Base-by-base conservation (phyloP, 2,329 filamentous ascomycete species). In the Botrytis fabae region DNA sequence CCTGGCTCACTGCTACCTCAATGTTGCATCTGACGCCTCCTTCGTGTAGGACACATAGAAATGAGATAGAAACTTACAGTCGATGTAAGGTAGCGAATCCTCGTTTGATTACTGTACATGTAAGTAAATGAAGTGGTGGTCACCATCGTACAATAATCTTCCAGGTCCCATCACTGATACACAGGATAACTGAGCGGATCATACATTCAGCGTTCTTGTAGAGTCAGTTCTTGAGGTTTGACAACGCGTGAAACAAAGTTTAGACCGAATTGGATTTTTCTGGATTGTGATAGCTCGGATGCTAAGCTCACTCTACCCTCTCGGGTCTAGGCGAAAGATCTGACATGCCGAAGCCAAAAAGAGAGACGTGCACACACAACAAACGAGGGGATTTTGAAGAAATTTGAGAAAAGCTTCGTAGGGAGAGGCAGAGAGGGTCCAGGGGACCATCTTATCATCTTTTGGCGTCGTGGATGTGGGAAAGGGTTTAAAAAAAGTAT, bases 341-440 rank as follows among this genome's bases (percentile, higher is more conserved):
- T 62, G 75, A 76, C 74, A 72, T 70, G 44, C 64, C 64, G 71
- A 48, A 71, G 71, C 76, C 75, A 77, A 76, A 73, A 68, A 69
- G 74, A 72, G 77, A 76, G 76, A 77, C 75, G 77, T 78, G 77
- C 77, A 65, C 73, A 46, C 42, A 46, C 42, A 18, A 32, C 20
- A 70, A 63, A 63, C 72, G 74, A 76, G 74, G 70, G 73, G 48
- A 62, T 48, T 62, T 48, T 20, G n/a, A 28, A 35, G 35, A 57
- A 57, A 57, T 57, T 32, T 28, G 51, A 35, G 22, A 66, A 40
- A n/a, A 48, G n/a, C 18, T 64, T 48, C 25, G 14, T 38, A 32
- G 25, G 35, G 59, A 25, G 59, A 61, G 59, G 59, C 59, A 22
- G 32, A 46, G 40, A 64, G 40, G 40, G 35, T 40, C 60, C 12